Percentiles rank a stretch among this genome's conserved stretches.
phyloP scores from a whole-genome alignment of 805 yeast species.

The Lipomyces anomalus region DNA sequence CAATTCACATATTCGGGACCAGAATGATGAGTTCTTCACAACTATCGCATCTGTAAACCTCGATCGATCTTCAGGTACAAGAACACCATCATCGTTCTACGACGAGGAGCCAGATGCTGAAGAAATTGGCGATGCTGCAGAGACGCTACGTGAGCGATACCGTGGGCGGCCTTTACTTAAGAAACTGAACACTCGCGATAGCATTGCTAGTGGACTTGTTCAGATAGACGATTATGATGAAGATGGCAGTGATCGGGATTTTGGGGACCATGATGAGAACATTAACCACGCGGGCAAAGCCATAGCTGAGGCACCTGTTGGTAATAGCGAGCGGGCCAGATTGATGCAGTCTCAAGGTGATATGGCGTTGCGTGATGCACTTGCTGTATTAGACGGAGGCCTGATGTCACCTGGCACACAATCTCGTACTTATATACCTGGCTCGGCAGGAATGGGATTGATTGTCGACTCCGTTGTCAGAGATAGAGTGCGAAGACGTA shows the following conservation, averaged over 20 bases:
- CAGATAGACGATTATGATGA: too few species aligned
- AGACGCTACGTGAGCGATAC: not conserved
- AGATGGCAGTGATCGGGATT: too few species aligned
- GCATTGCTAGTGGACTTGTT: not conserved
- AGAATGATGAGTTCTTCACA: constrained; percentile 10
- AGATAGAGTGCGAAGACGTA: constrained; percentile 5
- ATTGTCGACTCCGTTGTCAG: constrained; percentile 24
- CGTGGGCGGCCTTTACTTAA: not conserved
- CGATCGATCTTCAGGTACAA: constrained; percentile 15
- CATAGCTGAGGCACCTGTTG: not conserved
- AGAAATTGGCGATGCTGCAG: constrained; percentile 15
- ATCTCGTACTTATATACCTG: constrained; percentile 21
- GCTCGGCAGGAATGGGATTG: constrained; percentile 20
- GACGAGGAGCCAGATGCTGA: constrained; percentile 22
- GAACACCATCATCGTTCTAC: constrained; percentile 19
- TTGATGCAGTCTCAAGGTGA: too few species aligned
- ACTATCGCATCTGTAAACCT: constrained; percentile 20
- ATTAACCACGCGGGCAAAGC: too few species aligned
- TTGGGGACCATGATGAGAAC: too few species aligned
- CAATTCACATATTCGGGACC: not conserved
- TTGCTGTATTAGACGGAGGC: not conserved
- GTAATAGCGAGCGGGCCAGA: too few species aligned
- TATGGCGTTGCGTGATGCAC: too few species aligned
- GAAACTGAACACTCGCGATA: not conserved
- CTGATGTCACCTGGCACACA: constrained; percentile 13